Evolutionary conservation across 1,284 basidiomycete species (phyloP).

Genomic region (Takashimella koratensis): DNA sequence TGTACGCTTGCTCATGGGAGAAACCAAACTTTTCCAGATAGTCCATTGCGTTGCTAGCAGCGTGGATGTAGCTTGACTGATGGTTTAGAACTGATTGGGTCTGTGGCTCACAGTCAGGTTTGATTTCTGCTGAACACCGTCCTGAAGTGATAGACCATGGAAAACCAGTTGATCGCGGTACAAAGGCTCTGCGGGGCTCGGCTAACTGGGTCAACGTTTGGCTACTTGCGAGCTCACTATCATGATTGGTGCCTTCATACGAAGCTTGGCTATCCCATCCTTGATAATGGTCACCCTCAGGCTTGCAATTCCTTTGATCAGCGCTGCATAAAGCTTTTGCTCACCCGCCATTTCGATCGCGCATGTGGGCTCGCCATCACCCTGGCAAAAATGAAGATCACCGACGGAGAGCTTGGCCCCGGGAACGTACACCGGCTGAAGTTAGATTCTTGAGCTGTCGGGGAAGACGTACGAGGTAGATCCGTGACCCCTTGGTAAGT

Average conservation of each 20-base stretch:
- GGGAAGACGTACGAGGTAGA: constrained; percentile 15
- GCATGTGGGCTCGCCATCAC: constrained; percentile 61
- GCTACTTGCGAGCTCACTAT: constrained; percentile 33
- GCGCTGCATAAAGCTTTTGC: no score
- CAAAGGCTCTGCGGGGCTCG: constrained; percentile 19
- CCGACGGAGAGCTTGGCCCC: constrained; percentile 74
- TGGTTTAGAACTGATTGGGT: no score
- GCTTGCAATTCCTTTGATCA: no score
- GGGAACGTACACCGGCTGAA: constrained; percentile 67
- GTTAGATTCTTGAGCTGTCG: no score
- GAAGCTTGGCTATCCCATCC: constrained; percentile 68
- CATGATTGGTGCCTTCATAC: constrained; percentile 71
- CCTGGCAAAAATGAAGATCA: constrained; percentile 76
- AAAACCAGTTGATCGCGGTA: constrained; percentile 29
- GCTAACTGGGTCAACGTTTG: constrained; percentile 4
- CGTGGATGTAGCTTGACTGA: constrained; percentile 80
- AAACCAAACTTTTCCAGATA: constrained; percentile 56
- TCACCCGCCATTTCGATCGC: constrained; percentile 58
- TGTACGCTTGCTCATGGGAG: constrained; percentile 62
- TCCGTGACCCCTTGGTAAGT: constrained; percentile 53
- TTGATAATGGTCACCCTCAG: constrained; percentile 71
- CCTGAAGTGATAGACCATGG: constrained; percentile 25
- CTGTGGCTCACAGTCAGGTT: no score
- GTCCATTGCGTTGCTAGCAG: constrained; percentile 68
- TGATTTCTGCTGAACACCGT: no score